Evolutionary conservation across 2,329 filamentous ascomycete species (phyloP), one percentile per base, ranked within the genome.

Genomic region (Hymenotorrendiella dingleyae): DNA sequence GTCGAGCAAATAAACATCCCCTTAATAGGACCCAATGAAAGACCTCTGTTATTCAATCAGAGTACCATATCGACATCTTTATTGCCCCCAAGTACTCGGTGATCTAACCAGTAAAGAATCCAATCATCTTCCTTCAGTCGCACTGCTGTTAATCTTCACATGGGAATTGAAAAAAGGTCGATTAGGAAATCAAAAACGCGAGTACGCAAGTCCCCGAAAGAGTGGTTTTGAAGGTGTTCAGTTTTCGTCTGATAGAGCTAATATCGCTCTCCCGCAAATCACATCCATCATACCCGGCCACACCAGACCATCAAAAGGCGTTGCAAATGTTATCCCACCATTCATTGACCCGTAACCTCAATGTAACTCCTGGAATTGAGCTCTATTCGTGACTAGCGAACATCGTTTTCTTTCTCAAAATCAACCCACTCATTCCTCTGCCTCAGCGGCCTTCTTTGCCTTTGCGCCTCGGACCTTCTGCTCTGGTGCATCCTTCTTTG

Each of bases 391-490:
- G 32, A 48, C 54, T 52, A 56, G 44, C 50, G 50, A 53, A 39
- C 40, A 43, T 22, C 40, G 41, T 45, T 44, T 47, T 40, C 48
- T 35, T 36, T 28, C 39, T 39, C 43, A 48, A 42, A 40, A 27
- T 32, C 19, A 21, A 28, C 22, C 54, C 52, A 62, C 47, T 65
- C 66, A 55, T 69, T 67, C 61, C 69, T 67, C 56, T 68, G n/a
- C 70, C 41, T 73, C 75, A 43, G 57, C 72, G 54, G 82, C 83
- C 75, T 85, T 83, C 72, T 77, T 77, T 62, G 86, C 86, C 76
- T 89, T 87, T 57, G 74, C 74, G 59, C 90, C 89, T 63, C 88
- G 79, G 59, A 75, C 74, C 81, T 94, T 94, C 63, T 68, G 65
- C 71, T 82, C 80, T 59, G 79, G 79, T 53, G 72, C 69, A 49